phyloP scores from a whole-genome alignment of 257 asterid species.

The Nicotiana knightiana region DNA sequence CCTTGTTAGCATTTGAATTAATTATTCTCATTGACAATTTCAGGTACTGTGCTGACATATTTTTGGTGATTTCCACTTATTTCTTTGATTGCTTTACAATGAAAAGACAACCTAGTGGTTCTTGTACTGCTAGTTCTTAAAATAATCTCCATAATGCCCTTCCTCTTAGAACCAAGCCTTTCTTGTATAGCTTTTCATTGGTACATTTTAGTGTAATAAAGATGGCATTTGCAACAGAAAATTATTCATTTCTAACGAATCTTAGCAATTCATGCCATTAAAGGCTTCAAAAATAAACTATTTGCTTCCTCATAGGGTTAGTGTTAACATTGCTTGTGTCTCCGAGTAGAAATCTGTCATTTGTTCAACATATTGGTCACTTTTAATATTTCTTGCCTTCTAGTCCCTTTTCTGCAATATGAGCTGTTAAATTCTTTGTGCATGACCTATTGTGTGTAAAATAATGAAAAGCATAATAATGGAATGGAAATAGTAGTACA shows the following conservation, averaged over 20 bases:
- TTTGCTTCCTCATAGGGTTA: neutral
- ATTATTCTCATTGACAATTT: conserved; percentile 78
- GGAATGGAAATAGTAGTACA: neutral
- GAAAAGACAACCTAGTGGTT: neutral
- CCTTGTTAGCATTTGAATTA: conserved; percentile 78
- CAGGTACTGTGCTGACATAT: conserved; percentile 45
- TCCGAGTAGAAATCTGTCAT: neutral
- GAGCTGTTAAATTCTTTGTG: conserved; percentile 3
- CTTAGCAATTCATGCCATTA: neutral
- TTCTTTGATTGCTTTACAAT: conserved; percentile 3
- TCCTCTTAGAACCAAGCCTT: neutral
- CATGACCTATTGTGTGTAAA: neutral
- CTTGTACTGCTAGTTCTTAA: neutral
- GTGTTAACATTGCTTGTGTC: neutral
- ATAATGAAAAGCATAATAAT: neutral
- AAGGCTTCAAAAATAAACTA: neutral
- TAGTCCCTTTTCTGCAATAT: neutral
- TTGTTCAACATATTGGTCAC: neutral
- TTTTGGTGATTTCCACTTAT: conserved; percentile 12
- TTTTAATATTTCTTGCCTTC: neutral
- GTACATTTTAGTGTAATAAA: neutral
- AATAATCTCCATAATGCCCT: neutral
- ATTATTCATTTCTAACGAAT: neutral
- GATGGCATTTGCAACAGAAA: neutral
- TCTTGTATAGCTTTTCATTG: neutral